Evolutionary conservation across 1,139 yeast species (phyloP), one percentile per base, ranked within the genome.

Genomic region (Hyphopichia pseudoburtonii): DNA sequence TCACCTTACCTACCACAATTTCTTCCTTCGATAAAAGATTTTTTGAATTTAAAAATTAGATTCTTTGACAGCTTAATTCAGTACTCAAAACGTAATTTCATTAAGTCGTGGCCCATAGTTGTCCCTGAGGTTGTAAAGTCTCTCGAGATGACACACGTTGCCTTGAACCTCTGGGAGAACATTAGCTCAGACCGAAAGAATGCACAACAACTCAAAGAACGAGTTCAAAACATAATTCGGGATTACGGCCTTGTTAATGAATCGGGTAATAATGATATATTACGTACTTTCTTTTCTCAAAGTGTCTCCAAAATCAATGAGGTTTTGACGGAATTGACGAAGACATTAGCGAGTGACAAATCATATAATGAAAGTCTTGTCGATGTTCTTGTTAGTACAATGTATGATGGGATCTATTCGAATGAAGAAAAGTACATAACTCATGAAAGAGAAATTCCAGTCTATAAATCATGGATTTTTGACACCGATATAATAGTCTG

Each of bases 121-220:
- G 44, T 54, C 3, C 57, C 67, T 1, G 44, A 55, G 9, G 54
- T 83, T 3, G 62, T 80, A 21, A 66, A 72, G 42, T 61, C 67
- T 21, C 62, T 80, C 33, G 94, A 86, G 50, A 77, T 80, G 48
- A 56, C 80, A 28, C 71, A 73, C 22, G 76, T 84, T 4, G 77
- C 84, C 1, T 56, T 62, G 33, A 66, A 64, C 17, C 56, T 85
- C 10, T 80, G 84, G 79, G 50, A 51, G 4, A 44, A 51, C 12
- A 48, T 75, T 9, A 64, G 65, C 36, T 44, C 50, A 4, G 50
- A 49, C 14, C 30, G 30, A 12, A 17, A 34, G 15, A 28, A 34
- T 35, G 10, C 45, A 28, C 18, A 19, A 17, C 24, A 39, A 22
- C 43, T 51, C 27, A 50, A 50, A 34, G 42, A 40, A 3, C 15